These are phyloP conservation scores for Trametes gibbosa DNA, from an alignment of 768 basidiomycete species.

Conservation along the genomic window DNA sequence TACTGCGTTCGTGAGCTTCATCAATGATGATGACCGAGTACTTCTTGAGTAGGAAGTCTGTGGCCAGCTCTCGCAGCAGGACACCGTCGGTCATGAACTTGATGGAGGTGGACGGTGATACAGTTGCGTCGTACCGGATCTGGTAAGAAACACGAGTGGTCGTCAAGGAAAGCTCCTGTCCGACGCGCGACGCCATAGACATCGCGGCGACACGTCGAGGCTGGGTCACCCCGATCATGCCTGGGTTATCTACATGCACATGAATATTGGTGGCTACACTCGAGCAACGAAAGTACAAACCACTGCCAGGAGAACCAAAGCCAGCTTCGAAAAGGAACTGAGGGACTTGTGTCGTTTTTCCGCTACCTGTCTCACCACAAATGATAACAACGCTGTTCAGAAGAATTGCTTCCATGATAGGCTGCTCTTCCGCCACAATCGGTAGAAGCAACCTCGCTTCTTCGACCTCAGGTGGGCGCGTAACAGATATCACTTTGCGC, in stretches of 20 bases:
- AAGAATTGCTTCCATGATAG: slow-evolving; percentile 88
- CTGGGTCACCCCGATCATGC: slow-evolving; percentile 97
- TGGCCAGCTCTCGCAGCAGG: slow-evolving; percentile 85
- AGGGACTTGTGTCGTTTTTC: slow-evolving; percentile 97
- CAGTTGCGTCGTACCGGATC: slow-evolving; percentile 95
- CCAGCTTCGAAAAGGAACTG: slow-evolving; percentile 98
- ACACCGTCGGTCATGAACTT: slow-evolving; percentile 99
- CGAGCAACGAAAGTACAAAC: slow-evolving; percentile 40
- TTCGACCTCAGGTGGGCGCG: slow-evolving; percentile 67
- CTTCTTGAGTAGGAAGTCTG: slow-evolving; percentile 89
- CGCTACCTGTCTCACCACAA: slow-evolving; percentile 94
- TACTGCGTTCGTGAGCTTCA: slow-evolving; percentile 96
- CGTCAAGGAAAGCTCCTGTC: slow-evolving; percentile 85
- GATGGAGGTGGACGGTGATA: slow-evolving; percentile 85
- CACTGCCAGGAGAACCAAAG: slow-evolving; percentile 80
- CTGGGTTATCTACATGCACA: slow-evolving; percentile 76
- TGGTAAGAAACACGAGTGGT: slow-evolving; percentile 89
- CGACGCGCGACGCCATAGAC: slow-evolving; percentile 92
- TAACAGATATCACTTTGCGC: slow-evolving; percentile 50
- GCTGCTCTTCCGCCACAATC: slow-evolving; percentile 90
- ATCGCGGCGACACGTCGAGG: slow-evolving; percentile 96
- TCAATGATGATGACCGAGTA: slow-evolving; percentile 97
- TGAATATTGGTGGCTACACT: slow-evolving; percentile 6
- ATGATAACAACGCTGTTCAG: slow-evolving; percentile 86
- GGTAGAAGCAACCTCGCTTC: slow-evolving; percentile 79